These are phyloP conservation scores for Cinchona pubescens DNA, from an alignment of 257 asterid genomes.

Conservation along the genomic window DNA sequence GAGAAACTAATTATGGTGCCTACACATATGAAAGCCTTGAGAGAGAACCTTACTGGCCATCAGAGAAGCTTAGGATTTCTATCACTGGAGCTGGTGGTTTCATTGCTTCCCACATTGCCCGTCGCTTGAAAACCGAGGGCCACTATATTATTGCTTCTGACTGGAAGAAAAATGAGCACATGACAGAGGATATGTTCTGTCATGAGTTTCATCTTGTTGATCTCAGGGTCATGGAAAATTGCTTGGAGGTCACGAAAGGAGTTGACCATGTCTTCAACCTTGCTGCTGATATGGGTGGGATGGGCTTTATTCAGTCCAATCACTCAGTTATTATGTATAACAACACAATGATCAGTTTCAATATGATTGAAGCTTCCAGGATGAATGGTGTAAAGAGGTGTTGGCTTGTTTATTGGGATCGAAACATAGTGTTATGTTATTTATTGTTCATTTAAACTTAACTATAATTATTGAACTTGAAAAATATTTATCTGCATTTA, in stretches of 20 bases:
- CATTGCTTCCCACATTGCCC: conserved; percentile 79
- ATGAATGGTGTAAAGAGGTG: conserved; percentile 72
- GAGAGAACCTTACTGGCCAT: conserved; percentile 80
- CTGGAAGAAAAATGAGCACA: conserved; percentile 91
- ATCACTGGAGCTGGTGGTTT: conserved; percentile 89
- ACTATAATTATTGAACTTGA: not conserved
- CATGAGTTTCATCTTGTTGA: conserved; percentile 84
- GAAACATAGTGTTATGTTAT: no score
- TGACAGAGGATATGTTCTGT: conserved; percentile 86
- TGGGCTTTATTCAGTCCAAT: conserved; percentile 89
- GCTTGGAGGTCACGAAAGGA: conserved; percentile 61
- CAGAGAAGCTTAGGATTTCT: conserved; percentile 66
- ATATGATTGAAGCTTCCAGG: conserved; percentile 82
- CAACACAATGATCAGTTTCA: conserved; percentile 85
- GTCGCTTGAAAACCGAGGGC: conserved; percentile 80
- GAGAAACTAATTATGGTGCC: conserved; percentile 43
- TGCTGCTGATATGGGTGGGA: conserved; percentile 93
- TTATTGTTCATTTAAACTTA: conserved; percentile 4
- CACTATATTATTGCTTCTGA: conserved; percentile 81
- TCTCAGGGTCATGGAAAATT: conserved; percentile 90
- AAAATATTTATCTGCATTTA: not conserved
- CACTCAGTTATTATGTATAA: conserved; percentile 88
- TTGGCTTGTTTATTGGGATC: no score
- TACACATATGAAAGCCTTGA: conserved; percentile 64
- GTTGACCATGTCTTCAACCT: conserved; percentile 80